phyloP scores from a whole-genome alignment of 1,284 basidiomycete species.

The Athelia sp. region DNA sequence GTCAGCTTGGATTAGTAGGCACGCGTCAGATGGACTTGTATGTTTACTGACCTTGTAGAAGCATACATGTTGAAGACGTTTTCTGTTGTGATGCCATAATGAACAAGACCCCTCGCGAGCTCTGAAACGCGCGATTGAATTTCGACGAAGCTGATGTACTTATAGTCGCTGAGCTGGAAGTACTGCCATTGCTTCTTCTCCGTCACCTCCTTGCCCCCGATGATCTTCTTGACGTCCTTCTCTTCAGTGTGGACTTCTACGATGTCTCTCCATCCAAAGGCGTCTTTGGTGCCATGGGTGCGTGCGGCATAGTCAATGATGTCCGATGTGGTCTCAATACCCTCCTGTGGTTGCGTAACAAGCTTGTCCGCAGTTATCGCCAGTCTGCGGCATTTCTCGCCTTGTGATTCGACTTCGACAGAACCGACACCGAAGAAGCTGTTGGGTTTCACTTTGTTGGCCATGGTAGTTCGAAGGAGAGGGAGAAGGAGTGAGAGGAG shows the following conservation, averaged over 20 bases:
- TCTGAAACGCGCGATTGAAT: constrained; percentile 60
- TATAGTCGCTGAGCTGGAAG: constrained; percentile 87
- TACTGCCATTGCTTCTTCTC: constrained; percentile 96
- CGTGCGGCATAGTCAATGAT: constrained; percentile 73
- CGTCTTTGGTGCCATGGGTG: constrained; percentile 68
- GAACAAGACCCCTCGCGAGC: constrained; percentile 70
- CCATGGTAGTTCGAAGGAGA: not conserved
- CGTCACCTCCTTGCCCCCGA: constrained; percentile 78
- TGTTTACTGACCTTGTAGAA: constrained; percentile 67
- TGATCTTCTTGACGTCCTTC: constrained; percentile 83
- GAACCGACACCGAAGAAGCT: constrained; percentile 48
- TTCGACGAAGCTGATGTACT: constrained; percentile 74
- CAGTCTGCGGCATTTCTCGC: constrained; percentile 68
- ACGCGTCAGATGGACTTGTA: constrained; percentile 1
- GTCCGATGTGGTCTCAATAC: constrained; percentile 82
- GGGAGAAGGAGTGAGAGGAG: not conserved
- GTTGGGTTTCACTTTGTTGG: constrained; percentile 15
- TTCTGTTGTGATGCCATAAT: constrained; percentile 65
- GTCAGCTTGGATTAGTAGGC: constrained; percentile 5
- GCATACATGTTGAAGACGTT: constrained; percentile 94
- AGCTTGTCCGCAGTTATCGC: constrained; percentile 66
- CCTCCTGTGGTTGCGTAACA: constrained; percentile 71
- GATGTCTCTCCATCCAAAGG: constrained; percentile 79
- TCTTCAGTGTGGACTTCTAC: constrained; percentile 77
- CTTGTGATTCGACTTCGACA: constrained; percentile 45